Evolutionary conservation across 1,284 basidiomycete species (phyloP).

Genomic region (Golubevia sp.): DNA sequence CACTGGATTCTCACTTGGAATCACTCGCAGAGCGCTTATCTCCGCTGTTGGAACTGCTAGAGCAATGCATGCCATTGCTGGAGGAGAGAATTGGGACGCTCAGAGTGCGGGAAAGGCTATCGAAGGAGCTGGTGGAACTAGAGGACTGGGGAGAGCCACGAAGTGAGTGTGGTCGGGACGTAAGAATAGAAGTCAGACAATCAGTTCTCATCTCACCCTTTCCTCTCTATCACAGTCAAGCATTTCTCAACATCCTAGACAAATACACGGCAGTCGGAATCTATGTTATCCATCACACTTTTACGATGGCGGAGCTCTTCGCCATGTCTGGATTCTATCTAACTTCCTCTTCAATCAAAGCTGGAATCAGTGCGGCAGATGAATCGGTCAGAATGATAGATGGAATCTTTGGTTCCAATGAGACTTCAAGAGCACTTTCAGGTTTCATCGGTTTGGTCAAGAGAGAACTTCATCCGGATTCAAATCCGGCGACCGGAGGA

Average conservation of each 20-base stretch:
- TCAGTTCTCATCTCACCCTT: slow-evolving; percentile 2
- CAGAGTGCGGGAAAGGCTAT: slow-evolving; percentile 17
- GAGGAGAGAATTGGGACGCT: slow-evolving; percentile 28
- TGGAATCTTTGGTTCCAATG: slow-evolving; percentile 66
- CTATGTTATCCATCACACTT: slow-evolving; percentile 64
- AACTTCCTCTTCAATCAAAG: slow-evolving; percentile 27
- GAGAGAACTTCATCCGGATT: slow-evolving; percentile 61
- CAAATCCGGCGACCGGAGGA: slow-evolving; percentile 20
- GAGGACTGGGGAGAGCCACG: neutral
- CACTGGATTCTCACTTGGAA: slow-evolving; percentile 33
- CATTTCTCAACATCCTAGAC: slow-evolving; percentile 39
- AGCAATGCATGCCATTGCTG: slow-evolving; percentile 27
- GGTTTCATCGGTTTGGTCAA: slow-evolving; percentile 65
- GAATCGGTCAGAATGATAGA: slow-evolving; percentile 66
- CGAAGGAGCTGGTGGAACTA: neutral
- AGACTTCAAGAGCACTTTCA: slow-evolving; percentile 64
- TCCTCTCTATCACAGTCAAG: slow-evolving; percentile 8
- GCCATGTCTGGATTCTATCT: slow-evolving; percentile 66
- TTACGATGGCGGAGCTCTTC: slow-evolving; percentile 66
- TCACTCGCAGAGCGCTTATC: slow-evolving; percentile 43
- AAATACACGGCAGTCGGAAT: slow-evolving; percentile 44
- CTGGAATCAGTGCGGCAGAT: slow-evolving; percentile 61
- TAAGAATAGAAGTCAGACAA: neutral
- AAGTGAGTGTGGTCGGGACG: neutral
- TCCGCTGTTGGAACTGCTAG: slow-evolving; percentile 36